Conservation (phyloP, 306 rosid species). For the Quercus variabilis region DNA sequence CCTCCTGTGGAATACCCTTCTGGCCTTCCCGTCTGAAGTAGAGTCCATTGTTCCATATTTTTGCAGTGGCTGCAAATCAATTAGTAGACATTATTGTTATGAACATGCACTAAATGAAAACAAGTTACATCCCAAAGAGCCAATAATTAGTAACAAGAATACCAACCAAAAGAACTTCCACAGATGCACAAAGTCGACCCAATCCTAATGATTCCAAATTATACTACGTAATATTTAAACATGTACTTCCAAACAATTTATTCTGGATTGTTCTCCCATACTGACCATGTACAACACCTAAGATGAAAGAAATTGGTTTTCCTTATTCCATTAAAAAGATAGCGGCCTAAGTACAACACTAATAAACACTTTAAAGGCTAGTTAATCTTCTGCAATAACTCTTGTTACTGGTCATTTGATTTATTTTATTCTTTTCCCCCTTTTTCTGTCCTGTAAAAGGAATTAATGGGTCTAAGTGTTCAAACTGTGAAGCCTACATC, state of each 20-base stretch:
- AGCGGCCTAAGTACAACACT: neutral
- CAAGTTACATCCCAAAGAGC: neutral
- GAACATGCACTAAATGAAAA: neutral
- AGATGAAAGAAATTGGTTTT: neutral
- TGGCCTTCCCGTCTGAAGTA: constrained; percentile 57
- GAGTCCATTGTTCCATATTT: constrained; percentile 65
- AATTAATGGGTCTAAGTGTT: neutral
- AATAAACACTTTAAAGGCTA: neutral
- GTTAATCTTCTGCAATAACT: neutral
- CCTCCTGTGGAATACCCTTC: constrained; percentile 66
- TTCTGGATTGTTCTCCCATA: neutral
- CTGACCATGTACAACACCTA: neutral
- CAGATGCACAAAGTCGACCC: neutral
- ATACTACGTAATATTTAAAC: neutral
- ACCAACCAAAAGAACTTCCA: neutral
- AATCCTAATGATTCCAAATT: neutral
- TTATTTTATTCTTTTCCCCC: neutral
- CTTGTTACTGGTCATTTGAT: neutral
- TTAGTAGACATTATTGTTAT: neutral
- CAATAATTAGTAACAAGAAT: neutral
- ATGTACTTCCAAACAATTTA: constrained; percentile 2
- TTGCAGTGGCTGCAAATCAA: constrained; percentile 65
- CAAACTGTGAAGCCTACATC: too few species aligned
- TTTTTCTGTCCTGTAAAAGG: neutral
- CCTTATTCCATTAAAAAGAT: neutral